These are phyloP conservation scores for Penicillium antarcticum DNA, from an alignment of 495 filamentous ascomycete species.

Conservation along the genomic window DNA sequence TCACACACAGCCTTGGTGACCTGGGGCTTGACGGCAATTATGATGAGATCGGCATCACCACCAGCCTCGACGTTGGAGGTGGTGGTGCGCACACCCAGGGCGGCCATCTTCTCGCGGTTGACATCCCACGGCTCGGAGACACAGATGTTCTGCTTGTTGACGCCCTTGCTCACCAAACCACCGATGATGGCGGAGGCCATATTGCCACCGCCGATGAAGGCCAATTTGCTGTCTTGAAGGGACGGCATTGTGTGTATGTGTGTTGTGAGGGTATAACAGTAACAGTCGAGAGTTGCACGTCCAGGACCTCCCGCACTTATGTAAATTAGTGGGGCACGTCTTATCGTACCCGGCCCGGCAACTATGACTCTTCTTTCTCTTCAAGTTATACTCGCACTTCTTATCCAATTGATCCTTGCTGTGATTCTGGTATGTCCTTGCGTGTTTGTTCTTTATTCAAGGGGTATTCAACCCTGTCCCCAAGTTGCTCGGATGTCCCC, in stretches of 20 bases:
- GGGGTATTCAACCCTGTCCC: too few species aligned
- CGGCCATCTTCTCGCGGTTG: constrained; percentile 80
- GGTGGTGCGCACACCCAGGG: constrained; percentile 77
- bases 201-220: constrained; percentile 46
- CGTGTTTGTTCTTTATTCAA: too few species aligned
- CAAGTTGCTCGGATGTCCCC: too few species aligned
- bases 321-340: constrained; percentile 5
- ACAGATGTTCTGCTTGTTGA: constrained; percentile 41
- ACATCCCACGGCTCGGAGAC: constrained; percentile 84
- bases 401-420: too few species aligned
- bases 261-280: background rate
- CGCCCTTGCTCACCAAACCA: constrained; percentile 33
- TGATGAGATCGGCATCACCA: constrained; percentile 88
- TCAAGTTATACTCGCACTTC: too few species aligned
- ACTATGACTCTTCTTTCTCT: too few species aligned
- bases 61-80: constrained; percentile 84
- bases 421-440: too few species aligned
- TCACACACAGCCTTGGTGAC: constrained; percentile 87
- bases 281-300: background rate
- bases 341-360: too few species aligned
- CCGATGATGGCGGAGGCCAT: constrained; percentile 45
- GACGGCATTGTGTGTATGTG: constrained; percentile 28
- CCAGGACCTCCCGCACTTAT: constrained; percentile 5
- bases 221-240: constrained; percentile 37
- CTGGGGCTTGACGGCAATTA: constrained; percentile 69